Evolutionary conservation across 2,329 filamentous ascomycete genomes (phyloP).

Genomic region (Calonectria hongkongensis): DNA sequence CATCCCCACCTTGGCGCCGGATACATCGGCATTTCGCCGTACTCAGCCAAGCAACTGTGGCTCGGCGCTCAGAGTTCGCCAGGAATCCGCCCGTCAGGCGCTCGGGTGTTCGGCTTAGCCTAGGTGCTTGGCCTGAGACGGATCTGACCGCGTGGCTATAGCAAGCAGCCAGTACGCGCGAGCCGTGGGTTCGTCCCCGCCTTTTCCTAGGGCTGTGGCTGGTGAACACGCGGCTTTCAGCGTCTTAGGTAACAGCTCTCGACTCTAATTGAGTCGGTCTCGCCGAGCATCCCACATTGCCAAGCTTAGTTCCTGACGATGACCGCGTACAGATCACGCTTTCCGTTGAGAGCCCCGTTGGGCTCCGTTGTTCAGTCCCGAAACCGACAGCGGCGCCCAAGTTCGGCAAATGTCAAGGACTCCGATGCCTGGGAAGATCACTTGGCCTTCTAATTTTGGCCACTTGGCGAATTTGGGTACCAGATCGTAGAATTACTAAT

Average conservation of each 20-base stretch:
- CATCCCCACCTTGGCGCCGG: conserved; percentile 37
- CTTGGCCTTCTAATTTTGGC: background rate
- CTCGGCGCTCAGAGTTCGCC: conserved; percentile 22
- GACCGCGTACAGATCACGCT: conserved; percentile 2
- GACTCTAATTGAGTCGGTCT: conserved; percentile 4
- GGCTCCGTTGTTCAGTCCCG: background rate
- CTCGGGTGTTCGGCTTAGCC: conserved; percentile 34
- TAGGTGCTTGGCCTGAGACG: conserved; percentile 5
- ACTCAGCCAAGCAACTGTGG: conserved; percentile 34
- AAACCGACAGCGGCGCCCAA: background rate
- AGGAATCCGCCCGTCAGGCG: conserved; percentile 3
- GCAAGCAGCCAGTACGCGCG: conserved; percentile 5
- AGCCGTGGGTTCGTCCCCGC: conserved; percentile 20
- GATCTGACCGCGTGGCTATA: conserved; percentile 11
- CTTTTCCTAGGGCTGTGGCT: conserved; percentile 19
- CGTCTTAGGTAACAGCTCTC: background rate
- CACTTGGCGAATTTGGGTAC: background rate
- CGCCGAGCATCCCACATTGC: conserved; percentile 25
- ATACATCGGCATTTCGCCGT: conserved; percentile 32
- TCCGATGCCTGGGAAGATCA: background rate
- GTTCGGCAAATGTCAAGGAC: background rate
- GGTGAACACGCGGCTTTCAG: conserved; percentile 11
- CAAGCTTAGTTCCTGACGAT: conserved; percentile 10
- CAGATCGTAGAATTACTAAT: background rate
- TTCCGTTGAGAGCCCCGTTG: conserved; percentile 9